Percentiles rank a stretch among this genome's conserved stretches.
Conservation (phyloP, 2,329 filamentous ascomycete genomes). For the Diaporthe longicolla region DNA sequence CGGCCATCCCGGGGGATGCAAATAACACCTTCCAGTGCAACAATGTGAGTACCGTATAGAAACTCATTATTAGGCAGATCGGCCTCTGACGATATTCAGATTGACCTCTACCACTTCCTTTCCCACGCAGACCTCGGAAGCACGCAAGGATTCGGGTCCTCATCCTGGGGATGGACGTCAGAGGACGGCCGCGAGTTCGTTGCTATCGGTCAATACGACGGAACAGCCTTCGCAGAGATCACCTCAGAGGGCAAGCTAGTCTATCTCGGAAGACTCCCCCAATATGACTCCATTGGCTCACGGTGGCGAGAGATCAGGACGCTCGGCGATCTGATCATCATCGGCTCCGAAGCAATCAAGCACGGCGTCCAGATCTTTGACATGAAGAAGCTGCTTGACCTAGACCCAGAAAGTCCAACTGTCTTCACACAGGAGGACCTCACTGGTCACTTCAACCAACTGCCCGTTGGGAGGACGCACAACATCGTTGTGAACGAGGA, state of each 20-base stretch:
- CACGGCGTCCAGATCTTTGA: slow-evolving; percentile 76
- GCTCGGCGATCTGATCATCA: slow-evolving; percentile 54
- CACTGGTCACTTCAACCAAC: slow-evolving; percentile 56
- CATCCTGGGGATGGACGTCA: slow-evolving; percentile 69
- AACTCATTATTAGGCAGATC: rapidly evolving
- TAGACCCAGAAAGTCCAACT: slow-evolving; percentile 59
- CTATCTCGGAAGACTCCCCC: slow-evolving; percentile 68
- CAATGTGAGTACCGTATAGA: background rate
- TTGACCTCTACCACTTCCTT: slow-evolving; percentile 58
- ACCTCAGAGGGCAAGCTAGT: slow-evolving; percentile 62
- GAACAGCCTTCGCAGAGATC: slow-evolving; percentile 68
- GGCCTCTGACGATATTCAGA: background rate
- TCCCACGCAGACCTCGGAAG: slow-evolving; percentile 54
- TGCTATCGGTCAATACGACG: slow-evolving; percentile 67
- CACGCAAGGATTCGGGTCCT: slow-evolving; percentile 52
- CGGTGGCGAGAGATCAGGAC: slow-evolving; percentile 68
- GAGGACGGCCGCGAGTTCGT: slow-evolving; percentile 67
- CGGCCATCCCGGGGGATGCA: slow-evolving; percentile 10
- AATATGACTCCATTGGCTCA: slow-evolving; percentile 59
- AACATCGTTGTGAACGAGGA: slow-evolving; percentile 64
- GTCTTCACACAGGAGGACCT: slow-evolving; percentile 60
- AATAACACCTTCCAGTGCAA: slow-evolving; percentile 31
- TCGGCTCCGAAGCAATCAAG: slow-evolving; percentile 58
- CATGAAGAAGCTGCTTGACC: slow-evolving; percentile 68
- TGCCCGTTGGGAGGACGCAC: slow-evolving; percentile 60